phyloP scores from a whole-genome alignment of 768 basidiomycete genomes.

The Coprinopsis sp. region DNA sequence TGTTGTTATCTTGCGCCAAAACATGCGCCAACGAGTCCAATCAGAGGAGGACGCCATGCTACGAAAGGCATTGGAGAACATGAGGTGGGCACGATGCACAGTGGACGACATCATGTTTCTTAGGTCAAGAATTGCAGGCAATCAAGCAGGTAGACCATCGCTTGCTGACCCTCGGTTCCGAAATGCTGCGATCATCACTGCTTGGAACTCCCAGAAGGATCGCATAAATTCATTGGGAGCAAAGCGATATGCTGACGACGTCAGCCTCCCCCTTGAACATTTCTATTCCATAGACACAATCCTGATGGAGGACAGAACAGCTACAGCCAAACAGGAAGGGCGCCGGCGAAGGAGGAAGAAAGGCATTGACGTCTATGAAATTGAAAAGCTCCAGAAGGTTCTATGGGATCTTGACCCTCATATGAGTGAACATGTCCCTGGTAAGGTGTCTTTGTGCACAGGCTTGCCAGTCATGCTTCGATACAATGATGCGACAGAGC shows the following conservation, averaged over 20 bases:
- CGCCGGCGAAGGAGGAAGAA: background rate
- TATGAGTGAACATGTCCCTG: constrained; percentile 19
- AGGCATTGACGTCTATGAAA: background rate
- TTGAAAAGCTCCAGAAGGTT: background rate
- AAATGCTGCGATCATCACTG: constrained; percentile 35
- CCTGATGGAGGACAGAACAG: background rate
- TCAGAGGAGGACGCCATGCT: constrained; percentile 21
- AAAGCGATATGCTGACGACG: constrained; percentile 30
- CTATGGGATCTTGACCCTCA: constrained; percentile 18
- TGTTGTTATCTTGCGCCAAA: constrained; percentile 30
- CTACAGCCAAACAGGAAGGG: background rate
- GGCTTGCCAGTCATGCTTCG: constrained; percentile 31
- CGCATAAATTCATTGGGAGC: constrained; percentile 29
- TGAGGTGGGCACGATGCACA: constrained; percentile 30
- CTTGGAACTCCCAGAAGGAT: constrained; percentile 32
- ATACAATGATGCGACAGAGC: constrained; percentile 27
- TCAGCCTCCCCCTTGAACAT: constrained; percentile 16
- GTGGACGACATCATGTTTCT: constrained; percentile 19
- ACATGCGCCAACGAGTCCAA: constrained; percentile 27
- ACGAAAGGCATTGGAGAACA: constrained; percentile 24
- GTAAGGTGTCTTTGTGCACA: constrained; percentile 22
- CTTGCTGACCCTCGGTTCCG: constrained; percentile 17
- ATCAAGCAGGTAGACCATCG: constrained; percentile 14
- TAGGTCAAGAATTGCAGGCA: no score
- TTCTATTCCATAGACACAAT: constrained; percentile 25